Evolutionary conservation across 2,329 filamentous ascomycete species (phyloP).

Genomic region (Magnaporthiopsis incrustans): DNA sequence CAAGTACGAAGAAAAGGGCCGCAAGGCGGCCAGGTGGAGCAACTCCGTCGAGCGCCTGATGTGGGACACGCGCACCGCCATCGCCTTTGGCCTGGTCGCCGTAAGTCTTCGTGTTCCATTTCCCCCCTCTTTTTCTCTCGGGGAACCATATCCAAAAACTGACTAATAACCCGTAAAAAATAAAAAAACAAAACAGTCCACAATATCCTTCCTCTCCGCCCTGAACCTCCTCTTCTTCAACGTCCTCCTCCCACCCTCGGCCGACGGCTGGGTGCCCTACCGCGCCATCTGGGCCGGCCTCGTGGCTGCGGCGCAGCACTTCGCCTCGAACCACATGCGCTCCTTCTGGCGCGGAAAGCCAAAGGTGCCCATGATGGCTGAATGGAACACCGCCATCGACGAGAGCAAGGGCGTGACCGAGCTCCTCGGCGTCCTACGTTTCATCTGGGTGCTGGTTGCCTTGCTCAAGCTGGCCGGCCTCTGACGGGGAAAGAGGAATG

Average conservation of each 20-base stretch:
- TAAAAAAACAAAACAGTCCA: conserved; percentile 7
- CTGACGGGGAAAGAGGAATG: not conserved
- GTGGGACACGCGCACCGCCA: conserved; percentile 21
- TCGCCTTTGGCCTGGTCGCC: conserved; percentile 19
- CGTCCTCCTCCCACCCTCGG: not conserved
- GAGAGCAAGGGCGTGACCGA: conserved; percentile 17
- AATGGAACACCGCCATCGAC: conserved; percentile 22
- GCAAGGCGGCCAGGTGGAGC: conserved; percentile 24
- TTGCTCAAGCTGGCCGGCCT: conserved; percentile 8
- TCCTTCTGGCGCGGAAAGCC: conserved; percentile 20
- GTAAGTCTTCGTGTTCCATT: conserved; percentile 14
- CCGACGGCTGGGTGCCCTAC: conserved; percentile 5
- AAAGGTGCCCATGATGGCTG: conserved; percentile 21
- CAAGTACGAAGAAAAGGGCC: conserved; percentile 20
- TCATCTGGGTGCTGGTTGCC: conserved; percentile 18
- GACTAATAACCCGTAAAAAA: not conserved
- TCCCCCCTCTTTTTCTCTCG: not conserved
- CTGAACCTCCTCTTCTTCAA: conserved; percentile 12
- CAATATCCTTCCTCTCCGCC: conserved; percentile 15
- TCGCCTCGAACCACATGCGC: conserved; percentile 18
- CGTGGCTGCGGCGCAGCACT: conserved; percentile 13
- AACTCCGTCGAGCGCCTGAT: conserved; percentile 18
- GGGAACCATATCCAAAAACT: no score
- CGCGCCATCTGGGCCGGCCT: conserved; percentile 14
- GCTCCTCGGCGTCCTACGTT: conserved; percentile 13